Base-by-base conservation (phyloP, 805 yeast genomes). In the Candida golubevii region DNA sequence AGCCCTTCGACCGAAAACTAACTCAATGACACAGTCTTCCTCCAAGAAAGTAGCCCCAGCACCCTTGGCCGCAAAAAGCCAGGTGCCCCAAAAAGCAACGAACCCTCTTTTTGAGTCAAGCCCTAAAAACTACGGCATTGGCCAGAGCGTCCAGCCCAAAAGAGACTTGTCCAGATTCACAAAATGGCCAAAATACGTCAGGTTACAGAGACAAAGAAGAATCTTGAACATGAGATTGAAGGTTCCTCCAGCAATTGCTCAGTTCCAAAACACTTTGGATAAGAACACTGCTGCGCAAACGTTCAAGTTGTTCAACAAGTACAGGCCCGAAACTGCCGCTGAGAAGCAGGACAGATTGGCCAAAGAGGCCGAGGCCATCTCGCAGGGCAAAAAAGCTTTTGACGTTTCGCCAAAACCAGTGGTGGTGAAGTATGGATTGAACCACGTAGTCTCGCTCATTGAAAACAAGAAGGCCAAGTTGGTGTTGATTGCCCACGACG, bases 291-390 rank as follows among this genome's bases (percentile, higher is more conserved):
- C 99, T 66, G 78, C 97, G 63, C 95, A 87, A 77, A 79, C 96
- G 62, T 87, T 91, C 84, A 90, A 90, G 82, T 83, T 91, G 66
- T 84, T 91, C 79, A 89, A 89, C 95, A 91, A 93, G 81, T 91
- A 91, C 88, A 85, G 96, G 79, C 98, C 99, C 69, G 99, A 91
- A 82, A 87, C 97, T 57, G 67, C 83, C 66, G 85, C 89, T 69
- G 97, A 93, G 80, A 91, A 91, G 95, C 89, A 89, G 84, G 97
- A 88, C 80, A 89, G 99, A 81, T 84, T 91, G 68, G 85, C 93
- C 76, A 88, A 87, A 79, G 98, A 93, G 80, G 97, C 99, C 59
- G 96, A 97, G 66, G 98, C 97, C 62, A 82, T 90, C 67, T 97
- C 97, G 56, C 97, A 88, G 71, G 98, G 98, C 74, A 89, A 90